Evolutionary conservation across 768 basidiomycete species (phyloP).

Genomic region (Dentipellis fragilis): DNA sequence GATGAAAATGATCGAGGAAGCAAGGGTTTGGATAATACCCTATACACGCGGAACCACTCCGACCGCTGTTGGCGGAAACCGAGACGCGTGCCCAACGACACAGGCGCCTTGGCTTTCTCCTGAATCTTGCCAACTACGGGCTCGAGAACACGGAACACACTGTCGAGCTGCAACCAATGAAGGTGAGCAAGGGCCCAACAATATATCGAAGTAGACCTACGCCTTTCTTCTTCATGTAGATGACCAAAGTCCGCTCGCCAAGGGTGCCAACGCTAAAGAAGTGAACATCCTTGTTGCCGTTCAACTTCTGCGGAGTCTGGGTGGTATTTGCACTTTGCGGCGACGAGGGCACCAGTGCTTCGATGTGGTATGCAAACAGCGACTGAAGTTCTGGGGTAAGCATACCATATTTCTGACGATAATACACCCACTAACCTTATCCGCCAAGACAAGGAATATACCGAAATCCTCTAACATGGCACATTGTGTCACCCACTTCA

Average conservation of each 20-base stretch:
- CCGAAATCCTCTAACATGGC: constrained; percentile 95
- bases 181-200: constrained; percentile 12
- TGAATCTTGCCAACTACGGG: constrained; percentile 88
- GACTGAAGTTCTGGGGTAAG: constrained; percentile 32
- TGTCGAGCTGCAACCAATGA: constrained; percentile 47
- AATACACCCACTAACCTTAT: constrained; percentile 47
- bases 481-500: constrained; percentile 90
- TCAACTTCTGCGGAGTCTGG: constrained; percentile 84
- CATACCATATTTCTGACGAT: not conserved
- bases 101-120: constrained; percentile 61
- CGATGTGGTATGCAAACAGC: constrained; percentile 90
- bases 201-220: constrained; percentile 24
- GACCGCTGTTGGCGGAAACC: constrained; percentile 73
- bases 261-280: constrained; percentile 93
- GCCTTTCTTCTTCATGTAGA: constrained; percentile 95
- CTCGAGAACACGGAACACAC: constrained; percentile 94
- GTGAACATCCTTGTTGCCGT: constrained; percentile 84
- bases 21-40: constrained; percentile 27
- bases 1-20: not conserved
- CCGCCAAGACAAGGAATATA: constrained; percentile 90
- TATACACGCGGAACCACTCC: constrained; percentile 93
- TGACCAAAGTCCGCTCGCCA: constrained; percentile 78
- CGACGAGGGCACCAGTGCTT: constrained; percentile 88
- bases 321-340: constrained; percentile 55
- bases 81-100: constrained; percentile 61